phyloP scores from a whole-genome alignment of 1,139 yeast species.

The Meyerozyma carpophila region DNA sequence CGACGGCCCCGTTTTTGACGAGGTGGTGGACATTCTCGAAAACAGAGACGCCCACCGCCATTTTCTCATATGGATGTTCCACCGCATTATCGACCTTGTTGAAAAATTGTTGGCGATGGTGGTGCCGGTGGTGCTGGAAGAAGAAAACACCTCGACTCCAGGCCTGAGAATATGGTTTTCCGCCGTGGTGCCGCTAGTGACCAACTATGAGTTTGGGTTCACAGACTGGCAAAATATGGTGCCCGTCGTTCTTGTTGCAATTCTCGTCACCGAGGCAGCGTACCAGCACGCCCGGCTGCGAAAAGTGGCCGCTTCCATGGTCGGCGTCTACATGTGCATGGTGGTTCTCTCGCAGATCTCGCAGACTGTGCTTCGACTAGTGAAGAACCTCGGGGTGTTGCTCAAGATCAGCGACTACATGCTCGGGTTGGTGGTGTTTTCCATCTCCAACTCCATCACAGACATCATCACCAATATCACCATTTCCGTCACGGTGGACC shows the following conservation, averaged over 20 bases:
- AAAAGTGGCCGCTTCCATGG: slow-evolving; percentile 4
- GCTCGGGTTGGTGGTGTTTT: slow-evolving; percentile 36
- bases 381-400: slow-evolving; percentile 35
- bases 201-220: background rate
- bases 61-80: background rate
- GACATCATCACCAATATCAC: slow-evolving; percentile 39
- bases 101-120: background rate
- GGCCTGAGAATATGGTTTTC: background rate
- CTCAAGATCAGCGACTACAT: slow-evolving; percentile 34
- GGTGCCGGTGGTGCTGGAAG: background rate
- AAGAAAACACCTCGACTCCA: background rate
- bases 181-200: background rate
- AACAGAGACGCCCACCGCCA: background rate
- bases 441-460: slow-evolving; percentile 36
- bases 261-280: background rate
- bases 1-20: background rate
- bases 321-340: slow-evolving; percentile 25
- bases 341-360: slow-evolving; percentile 27
- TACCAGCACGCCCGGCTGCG: background rate
- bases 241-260: background rate
- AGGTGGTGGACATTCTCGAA: background rate
- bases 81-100: background rate
- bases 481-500: slow-evolving; percentile 27
- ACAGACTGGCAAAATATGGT: background rate
- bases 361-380: slow-evolving; percentile 20